Conservation (phyloP, 768 basidiomycete species). For the Lentinula lateritia region DNA sequence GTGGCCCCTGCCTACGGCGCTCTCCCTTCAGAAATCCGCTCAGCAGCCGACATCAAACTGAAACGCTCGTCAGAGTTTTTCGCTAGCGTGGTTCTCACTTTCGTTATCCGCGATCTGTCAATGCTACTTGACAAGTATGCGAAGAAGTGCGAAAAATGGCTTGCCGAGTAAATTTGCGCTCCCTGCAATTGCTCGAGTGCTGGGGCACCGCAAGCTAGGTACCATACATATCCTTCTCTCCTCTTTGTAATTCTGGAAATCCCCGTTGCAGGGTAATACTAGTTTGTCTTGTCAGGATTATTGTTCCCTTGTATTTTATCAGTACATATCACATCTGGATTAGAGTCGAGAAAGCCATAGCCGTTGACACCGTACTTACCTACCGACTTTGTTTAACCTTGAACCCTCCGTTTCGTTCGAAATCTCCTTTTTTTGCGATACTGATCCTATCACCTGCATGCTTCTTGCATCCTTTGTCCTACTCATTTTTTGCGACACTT, state of each 20-base stretch:
- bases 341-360: conserved; percentile 1
- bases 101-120: conserved; percentile 84
- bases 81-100: conserved; percentile 80
- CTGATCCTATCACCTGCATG: not conserved
- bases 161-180: conserved; percentile 61
- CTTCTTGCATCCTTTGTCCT: not conserved
- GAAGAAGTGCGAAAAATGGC: conserved; percentile 91
- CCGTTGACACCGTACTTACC: not conserved
- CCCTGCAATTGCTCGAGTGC: not conserved
- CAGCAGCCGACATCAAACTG: conserved; percentile 65
- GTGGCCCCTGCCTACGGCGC: conserved; percentile 68
- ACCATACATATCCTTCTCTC: not conserved
- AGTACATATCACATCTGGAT: conserved; percentile 9
- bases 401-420: not conserved
- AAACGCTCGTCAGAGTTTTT: conserved; percentile 89
- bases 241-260: conserved; percentile 2
- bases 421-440: not conserved
- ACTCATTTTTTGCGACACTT: not conserved
- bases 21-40: conserved; percentile 59
- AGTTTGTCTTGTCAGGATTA: not conserved
- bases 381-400: not conserved
- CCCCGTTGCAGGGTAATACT: not conserved
- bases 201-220: no score
- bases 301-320: conserved; percentile 5
- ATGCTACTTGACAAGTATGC: conserved; percentile 88